These are phyloP conservation scores for Acer negundo DNA, from an alignment of 345 rosid species.

Conservation along the genomic window DNA sequence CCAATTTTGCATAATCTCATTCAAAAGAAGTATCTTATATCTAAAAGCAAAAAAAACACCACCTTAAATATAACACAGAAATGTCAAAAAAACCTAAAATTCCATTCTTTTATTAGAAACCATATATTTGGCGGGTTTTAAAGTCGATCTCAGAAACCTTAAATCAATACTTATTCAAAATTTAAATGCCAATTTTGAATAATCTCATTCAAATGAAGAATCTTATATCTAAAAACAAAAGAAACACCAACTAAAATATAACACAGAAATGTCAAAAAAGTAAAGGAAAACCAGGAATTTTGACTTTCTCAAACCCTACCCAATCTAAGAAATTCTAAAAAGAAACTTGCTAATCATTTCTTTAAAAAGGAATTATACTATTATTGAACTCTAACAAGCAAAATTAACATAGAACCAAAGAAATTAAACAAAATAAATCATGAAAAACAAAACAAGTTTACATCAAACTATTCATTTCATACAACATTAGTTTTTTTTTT, in stretches of 20 bases:
- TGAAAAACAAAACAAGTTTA: no score
- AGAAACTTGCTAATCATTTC: background rate
- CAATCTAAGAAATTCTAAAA: background rate
- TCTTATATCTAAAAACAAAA: constrained; percentile 19
- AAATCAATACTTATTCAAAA: constrained; percentile 24
- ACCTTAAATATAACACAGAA: no score
- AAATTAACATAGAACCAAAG: no score
- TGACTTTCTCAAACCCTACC: background rate
- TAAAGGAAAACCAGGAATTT: background rate
- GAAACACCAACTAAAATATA: constrained; percentile 1
- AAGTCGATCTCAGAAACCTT: constrained; percentile 20
- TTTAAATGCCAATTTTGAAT: background rate
- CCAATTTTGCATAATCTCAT: no score
- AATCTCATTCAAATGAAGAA: constrained; percentile 26
- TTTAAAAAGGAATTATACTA: background rate
- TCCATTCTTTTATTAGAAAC: no score
- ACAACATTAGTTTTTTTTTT: no score
- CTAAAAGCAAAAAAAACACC: no score
- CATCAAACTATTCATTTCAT: constrained; percentile 3
- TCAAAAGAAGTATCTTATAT: no score
- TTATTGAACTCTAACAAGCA: background rate
- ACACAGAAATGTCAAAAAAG: background rate
- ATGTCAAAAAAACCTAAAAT: no score
- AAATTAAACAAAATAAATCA: no score
- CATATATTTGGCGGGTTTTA: constrained; percentile 41